These are phyloP conservation scores for Cicer pinnatifidum DNA, from an alignment of 306 rosid species.

Conservation along the genomic window DNA sequence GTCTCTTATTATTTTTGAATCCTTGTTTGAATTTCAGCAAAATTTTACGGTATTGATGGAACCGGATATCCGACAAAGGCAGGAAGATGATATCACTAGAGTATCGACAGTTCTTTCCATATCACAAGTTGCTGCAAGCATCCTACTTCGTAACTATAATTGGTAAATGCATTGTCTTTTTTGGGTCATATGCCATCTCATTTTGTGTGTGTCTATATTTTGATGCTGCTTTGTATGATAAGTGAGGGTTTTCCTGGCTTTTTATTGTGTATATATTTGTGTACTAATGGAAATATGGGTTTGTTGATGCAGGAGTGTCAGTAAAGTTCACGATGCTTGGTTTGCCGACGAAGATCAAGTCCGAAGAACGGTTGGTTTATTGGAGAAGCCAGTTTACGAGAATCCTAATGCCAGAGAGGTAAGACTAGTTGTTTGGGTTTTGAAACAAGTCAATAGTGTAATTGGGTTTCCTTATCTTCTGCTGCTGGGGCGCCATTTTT, in stretches of 20 bases:
- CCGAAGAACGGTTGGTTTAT: constrained; percentile 66
- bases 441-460: constrained; percentile 16
- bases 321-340: constrained; percentile 77
- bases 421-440: constrained; percentile 37
- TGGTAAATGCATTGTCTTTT: constrained; percentile 46
- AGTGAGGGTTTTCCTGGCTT: constrained; percentile 6
- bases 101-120: constrained; percentile 67
- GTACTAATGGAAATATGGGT: constrained; percentile 30
- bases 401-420: constrained; percentile 52
- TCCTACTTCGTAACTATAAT: constrained; percentile 69
- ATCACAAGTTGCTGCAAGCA: constrained; percentile 61
- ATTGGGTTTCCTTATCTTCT: constrained; percentile 10
- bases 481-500: constrained; percentile 15
- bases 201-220: background rate
- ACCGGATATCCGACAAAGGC: constrained; percentile 58
- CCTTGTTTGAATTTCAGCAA: constrained; percentile 55
- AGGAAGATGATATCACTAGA: constrained; percentile 65
- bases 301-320: constrained; percentile 59
- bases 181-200: background rate
- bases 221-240: constrained; percentile 34
- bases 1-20: constrained; percentile 31
- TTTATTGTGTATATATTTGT: background rate
- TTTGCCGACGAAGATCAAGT: constrained; percentile 72
- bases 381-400: constrained; percentile 53
- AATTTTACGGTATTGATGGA: constrained; percentile 65